phyloP scores from a whole-genome alignment of 2,329 filamentous ascomycete species.

The Diplocarpon rosae region DNA sequence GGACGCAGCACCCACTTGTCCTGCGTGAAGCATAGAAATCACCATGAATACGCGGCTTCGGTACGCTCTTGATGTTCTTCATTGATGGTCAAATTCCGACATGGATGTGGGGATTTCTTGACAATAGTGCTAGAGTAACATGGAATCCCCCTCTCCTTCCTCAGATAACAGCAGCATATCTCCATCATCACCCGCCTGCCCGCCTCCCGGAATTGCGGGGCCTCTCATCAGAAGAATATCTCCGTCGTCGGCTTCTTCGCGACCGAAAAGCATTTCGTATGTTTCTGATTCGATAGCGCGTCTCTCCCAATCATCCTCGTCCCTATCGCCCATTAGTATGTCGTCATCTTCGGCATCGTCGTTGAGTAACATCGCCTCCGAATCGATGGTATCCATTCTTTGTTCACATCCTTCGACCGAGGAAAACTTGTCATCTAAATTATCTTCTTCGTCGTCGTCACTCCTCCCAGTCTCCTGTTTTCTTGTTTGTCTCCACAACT shows the following conservation, averaged over 20 bases:
- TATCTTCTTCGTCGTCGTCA: not conserved
- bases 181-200: not conserved
- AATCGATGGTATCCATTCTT: not conserved
- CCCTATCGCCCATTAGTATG: slow-evolving; percentile 4
- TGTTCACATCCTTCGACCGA: not conserved
- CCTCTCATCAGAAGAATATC: not conserved
- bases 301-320: slow-evolving; percentile 11
- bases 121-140: not conserved
- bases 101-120: too few relatives aligned
- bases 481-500: not conserved
- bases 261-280: slow-evolving; percentile 13
- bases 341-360: slow-evolving; percentile 13
- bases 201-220: not conserved
- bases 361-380: not conserved
- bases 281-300: slow-evolving; percentile 13
- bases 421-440: not conserved
- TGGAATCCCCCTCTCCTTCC: not conserved
- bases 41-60: too few relatives aligned
- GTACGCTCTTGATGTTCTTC: too few relatives aligned
- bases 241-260: not conserved
- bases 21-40: too few relatives aligned
- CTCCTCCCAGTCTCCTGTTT: not conserved
- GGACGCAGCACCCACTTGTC: too few relatives aligned
- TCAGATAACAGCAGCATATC: not conserved
- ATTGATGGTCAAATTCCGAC: too few relatives aligned